Conservation (phyloP, 192 early-diverging fungal species). For the Lunasporangiospora selenospora region DNA sequence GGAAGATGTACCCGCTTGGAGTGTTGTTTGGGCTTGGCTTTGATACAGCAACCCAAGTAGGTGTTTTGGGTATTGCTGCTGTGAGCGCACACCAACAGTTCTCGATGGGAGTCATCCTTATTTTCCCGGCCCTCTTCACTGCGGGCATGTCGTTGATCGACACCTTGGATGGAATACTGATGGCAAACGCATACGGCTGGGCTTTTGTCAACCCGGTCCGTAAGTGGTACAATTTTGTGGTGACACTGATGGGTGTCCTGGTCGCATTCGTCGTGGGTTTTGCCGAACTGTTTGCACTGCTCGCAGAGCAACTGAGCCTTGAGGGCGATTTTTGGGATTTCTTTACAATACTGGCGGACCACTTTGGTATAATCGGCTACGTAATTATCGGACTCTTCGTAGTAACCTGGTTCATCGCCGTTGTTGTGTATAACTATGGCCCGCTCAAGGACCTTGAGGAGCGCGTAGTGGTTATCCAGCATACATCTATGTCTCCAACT, state of each 20-base stretch:
- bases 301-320: constrained; percentile 51
- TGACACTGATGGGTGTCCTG: constrained; percentile 66
- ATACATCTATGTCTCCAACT: no score
- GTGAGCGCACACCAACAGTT: constrained; percentile 55
- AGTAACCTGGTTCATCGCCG: constrained; percentile 47
- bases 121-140: constrained; percentile 71
- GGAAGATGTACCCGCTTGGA: constrained; percentile 74
- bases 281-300: constrained; percentile 59
- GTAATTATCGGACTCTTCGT: constrained; percentile 55
- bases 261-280: constrained; percentile 65
- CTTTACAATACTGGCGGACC: constrained; percentile 46
- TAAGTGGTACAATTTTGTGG: constrained; percentile 72
- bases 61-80: constrained; percentile 64
- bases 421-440: constrained; percentile 41
- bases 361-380: constrained; percentile 60
- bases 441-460: constrained; percentile 51
- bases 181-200: constrained; percentile 69
- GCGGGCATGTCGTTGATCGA: constrained; percentile 74
- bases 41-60: constrained; percentile 75
- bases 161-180: constrained; percentile 72
- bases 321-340: constrained; percentile 30
- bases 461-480: constrained; percentile 14
- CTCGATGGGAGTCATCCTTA: constrained; percentile 55
- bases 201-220: constrained; percentile 65
- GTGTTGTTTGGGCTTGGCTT: constrained; percentile 75